phyloP scores from a whole-genome alignment of 495 filamentous ascomycete species.

The Staphylotrichum tortipilum region DNA sequence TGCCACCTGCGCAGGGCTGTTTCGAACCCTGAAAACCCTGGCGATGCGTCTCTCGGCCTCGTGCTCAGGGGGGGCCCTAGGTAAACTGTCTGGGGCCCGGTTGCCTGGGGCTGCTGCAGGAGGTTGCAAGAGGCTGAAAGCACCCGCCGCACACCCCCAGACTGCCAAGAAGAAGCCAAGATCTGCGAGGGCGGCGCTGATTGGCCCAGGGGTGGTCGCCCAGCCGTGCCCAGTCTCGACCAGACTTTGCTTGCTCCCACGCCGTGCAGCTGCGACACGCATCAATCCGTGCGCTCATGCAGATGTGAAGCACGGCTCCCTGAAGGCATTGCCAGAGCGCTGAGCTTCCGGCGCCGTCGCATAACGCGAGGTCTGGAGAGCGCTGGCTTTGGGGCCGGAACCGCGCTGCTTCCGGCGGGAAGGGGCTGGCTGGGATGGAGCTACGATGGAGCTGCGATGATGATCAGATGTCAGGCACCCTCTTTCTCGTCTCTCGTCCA shows the following conservation, averaged over 20 bases:
- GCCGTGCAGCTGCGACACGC: conserved; percentile 14
- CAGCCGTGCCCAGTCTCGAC: too few species aligned
- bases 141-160: not conserved
- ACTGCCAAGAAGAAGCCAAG: conserved; percentile 8
- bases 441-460: too few species aligned
- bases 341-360: not conserved
- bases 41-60: too few species aligned
- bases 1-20: not conserved
- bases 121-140: conserved; percentile 16
- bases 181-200: not conserved
- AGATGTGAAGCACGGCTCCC: conserved; percentile 12
- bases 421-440: too few species aligned
- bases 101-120: not conserved
- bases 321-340: conserved; percentile 10
- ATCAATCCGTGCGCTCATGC: conserved; percentile 3
- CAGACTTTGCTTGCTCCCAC: not conserved
- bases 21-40: conserved; percentile 5
- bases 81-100: conserved; percentile 5
- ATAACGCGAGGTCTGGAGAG: not conserved
- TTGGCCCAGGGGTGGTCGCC: not conserved
- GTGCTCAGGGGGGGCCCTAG: not conserved
- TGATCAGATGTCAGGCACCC: not conserved
- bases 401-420: conserved; percentile 5
- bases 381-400: conserved; percentile 6
- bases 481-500: too few species aligned